Conservation (phyloP, 208 protist genomes). For the Leishmania aethiopica region DNA sequence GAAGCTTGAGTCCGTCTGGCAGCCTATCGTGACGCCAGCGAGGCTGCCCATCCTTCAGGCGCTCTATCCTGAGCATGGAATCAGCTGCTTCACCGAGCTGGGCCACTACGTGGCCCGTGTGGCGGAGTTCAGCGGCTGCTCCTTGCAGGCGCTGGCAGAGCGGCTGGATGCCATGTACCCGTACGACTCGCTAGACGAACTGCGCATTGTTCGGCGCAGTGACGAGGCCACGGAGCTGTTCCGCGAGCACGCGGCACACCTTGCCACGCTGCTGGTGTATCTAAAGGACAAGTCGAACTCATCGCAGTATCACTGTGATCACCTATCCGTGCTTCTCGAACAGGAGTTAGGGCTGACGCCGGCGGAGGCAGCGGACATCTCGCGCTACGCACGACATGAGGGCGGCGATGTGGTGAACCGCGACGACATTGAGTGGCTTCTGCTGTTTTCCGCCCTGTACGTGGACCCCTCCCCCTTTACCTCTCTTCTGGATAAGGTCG, state of each 20-base stretch:
- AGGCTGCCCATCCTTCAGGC: slow-evolving; percentile 68
- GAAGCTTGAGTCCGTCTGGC: slow-evolving; percentile 66
- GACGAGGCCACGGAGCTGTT: slow-evolving; percentile 53
- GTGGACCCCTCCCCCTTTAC: slow-evolving; percentile 78
- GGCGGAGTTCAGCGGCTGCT: slow-evolving; percentile 66
- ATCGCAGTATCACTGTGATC: slow-evolving; percentile 39
- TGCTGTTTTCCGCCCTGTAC: slow-evolving; percentile 49
- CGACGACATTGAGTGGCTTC: slow-evolving; percentile 63
- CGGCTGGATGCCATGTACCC: slow-evolving; percentile 69
- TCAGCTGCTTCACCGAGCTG: slow-evolving; percentile 62
- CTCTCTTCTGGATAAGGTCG: slow-evolving; percentile 54
- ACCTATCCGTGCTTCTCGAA: slow-evolving; percentile 45
- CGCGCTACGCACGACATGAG: slow-evolving; percentile 23
- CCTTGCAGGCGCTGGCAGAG: slow-evolving; percentile 66
- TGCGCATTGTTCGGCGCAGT: slow-evolving; percentile 36
- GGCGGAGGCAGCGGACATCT: slow-evolving; percentile 55
- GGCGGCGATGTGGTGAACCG: slow-evolving; percentile 35
- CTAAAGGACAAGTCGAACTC: slow-evolving; percentile 50
- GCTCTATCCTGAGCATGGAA: slow-evolving; percentile 75
- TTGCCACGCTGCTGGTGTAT: slow-evolving; percentile 43
- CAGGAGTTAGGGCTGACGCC: slow-evolving; percentile 38
- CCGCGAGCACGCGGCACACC: slow-evolving; percentile 26
- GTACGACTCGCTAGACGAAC: slow-evolving; percentile 57
- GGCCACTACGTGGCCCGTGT: slow-evolving; percentile 80
- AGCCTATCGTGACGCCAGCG: slow-evolving; percentile 47